Base-by-base conservation (phyloP, 352 stramenopile species). In the Phytophthora brassicae region DNA sequence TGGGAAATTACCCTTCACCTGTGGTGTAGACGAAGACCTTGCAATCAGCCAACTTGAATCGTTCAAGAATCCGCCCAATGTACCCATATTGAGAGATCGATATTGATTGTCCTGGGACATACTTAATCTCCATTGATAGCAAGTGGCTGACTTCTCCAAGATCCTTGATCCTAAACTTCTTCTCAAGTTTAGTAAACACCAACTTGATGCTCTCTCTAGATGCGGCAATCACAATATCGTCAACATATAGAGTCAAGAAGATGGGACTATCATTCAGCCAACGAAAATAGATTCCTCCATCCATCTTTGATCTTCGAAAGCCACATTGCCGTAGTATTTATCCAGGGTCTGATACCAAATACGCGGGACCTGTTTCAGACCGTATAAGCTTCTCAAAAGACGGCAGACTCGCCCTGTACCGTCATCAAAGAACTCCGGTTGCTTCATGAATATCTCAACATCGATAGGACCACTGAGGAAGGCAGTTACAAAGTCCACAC, bases 401-500 rank as follows among this genome's bases (percentile, higher is more conserved):
- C 19, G 11, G 28, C 56, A 58, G 2, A 64, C 56, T 6, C 46
- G 20, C 16, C 39, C 47, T 11, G 47, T 42, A 23, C 47, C 47
- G 35, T 58, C 47, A 22, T 48, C 17, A 8, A 58, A 58, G 11
- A 54, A 56, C 8, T 52, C 56, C 6, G 39, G 47, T n/a, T 48
- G 29, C 29, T 47, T 33, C 56, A 53, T 64, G 41, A 58, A 58
- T 7, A 64, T 58, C 3, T 53, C 47, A 22, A 39, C 26, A 19
- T 58, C 56, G 26, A 56, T 58, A 2, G 42, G 31, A 2, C 39
- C 56, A 35, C 58, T 58, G 4, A 64, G 33, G 16, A 64, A 58
- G 1, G 47, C 20, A 13, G 56, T 52, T 2, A 64, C 56, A 42
- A 64, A 54, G 13, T 64, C 56, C 17, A 64, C 22, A 26, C 58